Percentiles rank a stretch among this genome's conserved stretches.
Evolutionary conservation across 139 green algal genomes (phyloP).

Genomic region (Chlamydomonas schloesseri): DNA sequence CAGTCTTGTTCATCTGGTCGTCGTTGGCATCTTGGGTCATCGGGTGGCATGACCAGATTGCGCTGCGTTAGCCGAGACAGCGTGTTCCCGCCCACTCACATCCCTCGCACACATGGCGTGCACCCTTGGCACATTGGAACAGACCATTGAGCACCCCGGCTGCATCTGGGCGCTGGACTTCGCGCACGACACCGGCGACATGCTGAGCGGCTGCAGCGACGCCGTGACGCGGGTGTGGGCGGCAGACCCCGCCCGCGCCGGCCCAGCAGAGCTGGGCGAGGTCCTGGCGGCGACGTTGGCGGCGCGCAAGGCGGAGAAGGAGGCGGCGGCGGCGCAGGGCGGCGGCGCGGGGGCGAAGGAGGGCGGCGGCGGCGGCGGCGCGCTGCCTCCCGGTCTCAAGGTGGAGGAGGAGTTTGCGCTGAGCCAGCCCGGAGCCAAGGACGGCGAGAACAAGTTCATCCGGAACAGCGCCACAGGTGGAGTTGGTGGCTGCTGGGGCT

Average conservation of each 20-base stretch:
- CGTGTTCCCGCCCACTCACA: too few species aligned
- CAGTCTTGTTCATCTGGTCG: too few species aligned
- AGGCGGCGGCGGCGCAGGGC: constrained; percentile 15
- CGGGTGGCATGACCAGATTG: background rate
- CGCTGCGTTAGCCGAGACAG: too few species aligned
- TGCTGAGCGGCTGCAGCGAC: constrained; percentile 91
- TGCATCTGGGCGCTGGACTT: constrained; percentile 94
- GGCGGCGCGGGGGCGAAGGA: background rate
- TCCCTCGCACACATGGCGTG: too few species aligned
- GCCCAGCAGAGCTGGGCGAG: constrained; percentile 36
- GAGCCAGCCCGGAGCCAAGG: constrained; percentile 61
- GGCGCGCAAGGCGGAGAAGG: constrained; percentile 41
- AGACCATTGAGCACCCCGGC: constrained; percentile 84
- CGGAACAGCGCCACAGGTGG: constrained; percentile 15
- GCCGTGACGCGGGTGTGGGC: constrained; percentile 85
- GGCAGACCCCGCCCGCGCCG: constrained; percentile 5
- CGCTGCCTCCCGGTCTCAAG: constrained; percentile 71
- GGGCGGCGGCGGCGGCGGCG: constrained; percentile 37
- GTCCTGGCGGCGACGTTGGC: constrained; percentile 30
- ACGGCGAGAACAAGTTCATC: constrained; percentile 78
- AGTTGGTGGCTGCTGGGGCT: background rate
- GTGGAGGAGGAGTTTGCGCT: constrained; percentile 69
- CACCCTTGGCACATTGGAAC: too few species aligned
- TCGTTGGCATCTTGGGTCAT: too few species aligned
- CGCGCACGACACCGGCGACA: constrained; percentile 53